phyloP scores from a whole-genome alignment of 2,329 filamentous ascomycete species.

The Fusarium tricinctum region DNA sequence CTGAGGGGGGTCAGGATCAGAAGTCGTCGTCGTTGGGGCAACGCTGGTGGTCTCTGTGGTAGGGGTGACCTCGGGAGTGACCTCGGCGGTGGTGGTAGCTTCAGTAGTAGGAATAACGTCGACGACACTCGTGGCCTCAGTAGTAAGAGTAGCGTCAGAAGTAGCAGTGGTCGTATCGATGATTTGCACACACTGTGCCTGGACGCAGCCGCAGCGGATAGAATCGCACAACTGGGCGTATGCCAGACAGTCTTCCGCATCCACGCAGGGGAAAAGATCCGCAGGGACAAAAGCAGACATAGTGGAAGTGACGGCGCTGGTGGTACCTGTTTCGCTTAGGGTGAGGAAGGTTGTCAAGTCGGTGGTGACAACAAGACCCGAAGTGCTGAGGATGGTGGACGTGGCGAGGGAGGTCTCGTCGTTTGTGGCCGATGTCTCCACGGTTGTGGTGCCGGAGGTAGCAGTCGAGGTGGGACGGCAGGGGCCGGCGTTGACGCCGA shows the following conservation, averaged over 20 bases:
- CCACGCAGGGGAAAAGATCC: conserved; percentile 5
- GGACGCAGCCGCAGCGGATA: conserved; percentile 14
- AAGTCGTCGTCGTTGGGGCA: too few species aligned
- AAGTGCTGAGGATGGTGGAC: background rate
- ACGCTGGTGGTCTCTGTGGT: too few species aligned
- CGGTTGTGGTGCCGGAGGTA: background rate
- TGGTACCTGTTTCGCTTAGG: background rate
- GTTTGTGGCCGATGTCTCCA: background rate
- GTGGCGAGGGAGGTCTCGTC: background rate
- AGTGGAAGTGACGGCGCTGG: background rate
- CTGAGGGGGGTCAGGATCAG: too few species aligned
- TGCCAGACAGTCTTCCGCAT: background rate
- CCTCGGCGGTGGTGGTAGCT: background rate
- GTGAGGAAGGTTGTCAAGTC: conserved; percentile 13
- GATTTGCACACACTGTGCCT: background rate
- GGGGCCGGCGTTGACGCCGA: conserved; percentile 6
- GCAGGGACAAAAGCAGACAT: conserved; percentile 3
- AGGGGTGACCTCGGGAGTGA: too few species aligned
- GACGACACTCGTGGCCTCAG: too few species aligned
- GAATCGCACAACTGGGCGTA: conserved; percentile 1
- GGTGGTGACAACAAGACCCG: background rate
- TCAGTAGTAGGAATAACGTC: too few species aligned
- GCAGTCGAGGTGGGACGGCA: conserved; percentile 1
- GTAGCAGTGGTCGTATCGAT: background rate
- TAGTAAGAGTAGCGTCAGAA: too few species aligned